These are phyloP conservation scores for Metschnikowia colocasiae DNA, from an alignment of 805 yeast genomes.

Conservation along the genomic window DNA sequence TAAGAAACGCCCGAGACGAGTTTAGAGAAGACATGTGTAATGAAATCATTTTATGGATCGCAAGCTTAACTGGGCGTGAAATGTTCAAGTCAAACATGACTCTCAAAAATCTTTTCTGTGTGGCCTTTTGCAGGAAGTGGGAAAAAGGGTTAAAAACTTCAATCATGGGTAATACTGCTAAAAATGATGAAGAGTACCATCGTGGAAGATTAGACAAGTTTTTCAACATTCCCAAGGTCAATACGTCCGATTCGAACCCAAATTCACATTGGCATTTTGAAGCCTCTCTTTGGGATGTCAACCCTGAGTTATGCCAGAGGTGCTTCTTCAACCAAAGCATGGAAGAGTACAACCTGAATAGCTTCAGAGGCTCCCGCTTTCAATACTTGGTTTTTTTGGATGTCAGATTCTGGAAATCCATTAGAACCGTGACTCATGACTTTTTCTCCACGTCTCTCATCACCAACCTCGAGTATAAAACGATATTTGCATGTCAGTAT, in stretches of 20 bases:
- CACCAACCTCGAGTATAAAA: constrained; percentile 53
- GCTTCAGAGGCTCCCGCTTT: constrained; percentile 48
- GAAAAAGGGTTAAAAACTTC: constrained; percentile 39
- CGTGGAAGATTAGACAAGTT: constrained; percentile 33
- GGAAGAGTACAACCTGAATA: constrained; percentile 24
- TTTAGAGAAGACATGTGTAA: constrained; percentile 80
- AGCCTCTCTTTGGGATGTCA: constrained; percentile 46
- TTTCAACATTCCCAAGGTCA: constrained; percentile 37
- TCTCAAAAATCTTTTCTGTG: constrained; percentile 50
- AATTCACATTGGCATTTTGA: constrained; percentile 36
- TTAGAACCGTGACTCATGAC: constrained; percentile 57
- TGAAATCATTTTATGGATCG: constrained; percentile 65
- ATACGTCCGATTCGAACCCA: constrained; percentile 11
- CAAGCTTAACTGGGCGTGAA: constrained; percentile 53
- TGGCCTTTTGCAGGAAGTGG: constrained; percentile 63
- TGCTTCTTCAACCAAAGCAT: constrained; percentile 43
- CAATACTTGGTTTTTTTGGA: constrained; percentile 65
- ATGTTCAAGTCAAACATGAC: constrained; percentile 46
- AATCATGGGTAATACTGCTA: background rate
- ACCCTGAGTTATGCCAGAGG: constrained; percentile 37
- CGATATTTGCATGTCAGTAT: constrained; percentile 69
- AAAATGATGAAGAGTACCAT: constrained; percentile 17
- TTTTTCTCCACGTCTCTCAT: constrained; percentile 62
- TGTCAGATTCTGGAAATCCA: constrained; percentile 63
- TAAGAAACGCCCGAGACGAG: constrained; percentile 62